Base-by-base conservation (phyloP, 208 protist species). In the Trypanosoma theileri region DNA sequence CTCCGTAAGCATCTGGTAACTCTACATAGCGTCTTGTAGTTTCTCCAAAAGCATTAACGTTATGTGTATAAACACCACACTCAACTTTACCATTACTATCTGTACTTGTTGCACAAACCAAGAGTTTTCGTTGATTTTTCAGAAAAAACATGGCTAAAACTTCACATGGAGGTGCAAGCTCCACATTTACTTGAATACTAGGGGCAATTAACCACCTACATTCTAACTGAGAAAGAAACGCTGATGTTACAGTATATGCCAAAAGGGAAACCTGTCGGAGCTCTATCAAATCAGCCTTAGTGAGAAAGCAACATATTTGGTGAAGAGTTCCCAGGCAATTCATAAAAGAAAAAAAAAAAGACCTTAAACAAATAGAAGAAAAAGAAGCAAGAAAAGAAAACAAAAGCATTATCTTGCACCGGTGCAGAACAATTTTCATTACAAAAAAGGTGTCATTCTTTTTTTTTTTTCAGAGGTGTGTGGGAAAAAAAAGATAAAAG, bases 281-380 rank as follows among this genome's bases (percentile, higher is more conserved):
- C 28, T 77, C 53, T 9, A 86, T 46, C n/a, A 82, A 59, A 40
- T 91, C 81, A 56, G 70, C 59, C 56, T 79, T 81, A 28, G 41
- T 73, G 59, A 85, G 53, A 66, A 75, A 91, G 3, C 77, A 79
- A 65, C 70, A 86, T 50, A 91, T 77, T 42, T 78, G 19, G n/a
- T 63, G 46, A 41, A 88, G 59, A 17, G 70, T 86, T 56, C 87
- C 82, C 14, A 61, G 40, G 63, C 81, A 85, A n/a, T 88, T 68
- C 80, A 88, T 86, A 53, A 60, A 19, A 67, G 44, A 44, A 44
- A 19, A 42, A 19, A 21, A 66, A 70, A 48, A 48, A 48, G 28
- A 35, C 28, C 6, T 35, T 35, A 35, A 35, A 35, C 28, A 35
- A 35, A 1, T 35, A 35, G 6, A 35, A 35, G 6, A 48, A 17